These are phyloP conservation scores for Gnaphalium uliginosum DNA, from an alignment of 129 eudicot genomes.

Conservation along the genomic window DNA sequence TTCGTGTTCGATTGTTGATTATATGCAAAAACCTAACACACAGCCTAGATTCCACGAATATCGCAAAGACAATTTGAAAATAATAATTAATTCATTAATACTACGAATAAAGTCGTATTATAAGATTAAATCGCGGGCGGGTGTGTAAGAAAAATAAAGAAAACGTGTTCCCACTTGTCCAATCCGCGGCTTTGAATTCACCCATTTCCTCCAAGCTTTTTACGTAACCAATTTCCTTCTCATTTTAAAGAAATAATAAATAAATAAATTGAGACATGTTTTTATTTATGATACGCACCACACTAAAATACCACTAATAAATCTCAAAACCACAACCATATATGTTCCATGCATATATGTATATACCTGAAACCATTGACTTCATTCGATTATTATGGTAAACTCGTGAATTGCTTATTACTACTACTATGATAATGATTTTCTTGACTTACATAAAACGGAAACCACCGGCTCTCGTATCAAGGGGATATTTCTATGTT, in stretches of 20 bases:
- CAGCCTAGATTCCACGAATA: no score
- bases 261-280: background rate
- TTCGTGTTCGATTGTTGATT: no score
- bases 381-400: no score
- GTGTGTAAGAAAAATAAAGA: background rate
- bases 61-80: no score
- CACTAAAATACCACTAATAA: no score
- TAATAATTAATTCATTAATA: no score
- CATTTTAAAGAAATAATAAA: background rate
- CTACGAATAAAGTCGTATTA: no score
- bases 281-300: background rate
- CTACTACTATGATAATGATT: background rate
- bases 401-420: constrained; percentile 1
- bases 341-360: background rate
- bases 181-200: background rate
- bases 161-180: constrained; percentile 1
- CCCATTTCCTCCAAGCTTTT: background rate
- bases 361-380: background rate
- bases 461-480: background rate
- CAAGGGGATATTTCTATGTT: background rate
- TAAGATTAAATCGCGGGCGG: background rate
- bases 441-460: background rate
- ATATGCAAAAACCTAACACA: no score
- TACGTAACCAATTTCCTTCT: background rate
- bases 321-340: background rate